Evolutionary conservation across 805 yeast species (phyloP), one percentile per base, ranked within the genome.

Genomic region (Candida vartiovaarae): DNA sequence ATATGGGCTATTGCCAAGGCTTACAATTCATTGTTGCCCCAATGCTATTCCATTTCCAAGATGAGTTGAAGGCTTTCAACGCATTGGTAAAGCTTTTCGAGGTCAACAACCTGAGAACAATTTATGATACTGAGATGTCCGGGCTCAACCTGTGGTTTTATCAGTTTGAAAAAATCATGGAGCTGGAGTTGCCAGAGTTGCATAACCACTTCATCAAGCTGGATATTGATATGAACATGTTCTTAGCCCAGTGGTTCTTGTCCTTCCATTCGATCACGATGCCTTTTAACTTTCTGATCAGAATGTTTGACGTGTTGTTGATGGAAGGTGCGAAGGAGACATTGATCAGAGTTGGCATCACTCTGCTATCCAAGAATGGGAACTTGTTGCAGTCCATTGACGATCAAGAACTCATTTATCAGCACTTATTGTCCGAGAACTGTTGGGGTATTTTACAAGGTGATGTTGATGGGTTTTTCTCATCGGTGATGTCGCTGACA

Each of bases 1-100:
- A 79, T 51, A 74, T 80, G 51, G 86, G 86, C 8, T 80, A 80
- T 54, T 80, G 86, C 56, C 86, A 80, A 57, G 86, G 86, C 6
- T 62, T 80, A 20, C 71, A 81, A 26, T 80, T 80, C 52, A 62
- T 80, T 37, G 83, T 78, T 9, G 84, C 82, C 2, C 78, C 80
- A 4, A 62, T 80, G 33, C 66, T 74, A 46, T 69, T 69, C 53
- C 72, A 70, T 44, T 66, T 66, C 59, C 55, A 55, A 36, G 38
- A 56, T 50, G 68, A 57, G 56, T 60, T 65, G 52, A 52, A 54
- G 39, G 78, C 70, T 15, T 80, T 72, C 60, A 80, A 68, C 57
- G 68, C 76, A 8, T 63, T 80, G 45, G 72, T 77, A 27, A 70
- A 72, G 38, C 64, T 80, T 33, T 76, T 80, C 80, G 83, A 80